These are phyloP conservation scores for Waltiozyma sp. DNA, from an alignment of 1,139 yeast species.

Conservation along the genomic window DNA sequence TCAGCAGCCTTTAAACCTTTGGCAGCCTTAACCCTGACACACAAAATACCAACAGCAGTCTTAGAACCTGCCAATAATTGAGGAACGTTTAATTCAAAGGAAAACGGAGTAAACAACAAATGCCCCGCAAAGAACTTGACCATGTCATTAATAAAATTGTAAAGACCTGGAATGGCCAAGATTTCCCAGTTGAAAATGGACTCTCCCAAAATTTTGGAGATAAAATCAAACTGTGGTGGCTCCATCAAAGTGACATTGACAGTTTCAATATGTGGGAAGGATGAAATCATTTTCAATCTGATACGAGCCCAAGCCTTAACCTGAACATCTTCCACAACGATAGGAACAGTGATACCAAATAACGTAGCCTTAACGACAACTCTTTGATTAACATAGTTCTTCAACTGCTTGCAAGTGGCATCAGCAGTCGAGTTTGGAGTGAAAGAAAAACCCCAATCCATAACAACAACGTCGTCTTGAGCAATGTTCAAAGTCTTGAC, in stretches of 20 bases:
- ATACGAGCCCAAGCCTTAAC: constrained; percentile 63
- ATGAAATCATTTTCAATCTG: constrained; percentile 77
- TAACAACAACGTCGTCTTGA: constrained; percentile 81
- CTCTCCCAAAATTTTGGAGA: constrained; percentile 62
- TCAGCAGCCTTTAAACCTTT: constrained; percentile 57
- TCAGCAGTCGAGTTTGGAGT: constrained; percentile 86
- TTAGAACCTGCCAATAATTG: constrained; percentile 82
- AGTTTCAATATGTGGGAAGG: constrained; percentile 89
- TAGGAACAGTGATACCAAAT: constrained; percentile 60
- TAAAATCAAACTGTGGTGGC: constrained; percentile 81
- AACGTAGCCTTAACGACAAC: constrained; percentile 54
- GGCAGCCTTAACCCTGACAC: constrained; percentile 57
- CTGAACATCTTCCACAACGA: constrained; percentile 50
- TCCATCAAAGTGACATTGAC: constrained; percentile 75
- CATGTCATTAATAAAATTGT: constrained; percentile 73
- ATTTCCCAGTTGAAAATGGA: constrained; percentile 79
- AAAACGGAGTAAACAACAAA: constrained; percentile 74
- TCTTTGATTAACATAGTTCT: constrained; percentile 73
- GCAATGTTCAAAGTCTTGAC: constrained; percentile 87
- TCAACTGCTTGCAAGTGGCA: constrained; percentile 71
- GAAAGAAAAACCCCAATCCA: constrained; percentile 90
- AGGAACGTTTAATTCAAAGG: constrained; percentile 85
- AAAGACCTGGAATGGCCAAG: constrained; percentile 75
- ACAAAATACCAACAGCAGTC: constrained; percentile 79
- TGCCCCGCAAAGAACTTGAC: constrained; percentile 81